phyloP scores from a whole-genome alignment of 805 yeast genomes.

The Komagataella populi region DNA sequence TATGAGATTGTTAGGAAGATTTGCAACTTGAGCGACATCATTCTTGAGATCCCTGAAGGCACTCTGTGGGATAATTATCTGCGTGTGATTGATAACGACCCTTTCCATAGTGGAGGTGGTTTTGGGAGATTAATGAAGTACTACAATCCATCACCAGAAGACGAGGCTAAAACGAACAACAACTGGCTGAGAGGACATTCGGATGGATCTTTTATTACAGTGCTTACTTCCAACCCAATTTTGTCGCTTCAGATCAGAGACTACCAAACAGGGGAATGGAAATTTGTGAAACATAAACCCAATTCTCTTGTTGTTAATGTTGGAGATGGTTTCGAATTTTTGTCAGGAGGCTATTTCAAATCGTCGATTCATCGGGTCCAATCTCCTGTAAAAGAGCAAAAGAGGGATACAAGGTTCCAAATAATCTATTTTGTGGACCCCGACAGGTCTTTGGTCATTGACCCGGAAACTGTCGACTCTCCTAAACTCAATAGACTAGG shows the following conservation, averaged over 20 bases:
- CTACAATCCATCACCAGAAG: conserved; percentile 18
- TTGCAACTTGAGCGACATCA: conserved; percentile 25
- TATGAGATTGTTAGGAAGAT: conserved; percentile 22
- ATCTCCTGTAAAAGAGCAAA: conserved; percentile 31
- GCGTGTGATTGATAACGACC: conserved; percentile 17
- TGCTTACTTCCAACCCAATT: conserved; percentile 27
- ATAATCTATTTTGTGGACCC: conserved; percentile 31
- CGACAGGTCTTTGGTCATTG: conserved; percentile 19
- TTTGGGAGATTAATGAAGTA: conserved; percentile 24
- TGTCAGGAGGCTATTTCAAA: conserved; percentile 32
- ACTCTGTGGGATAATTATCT: conserved; percentile 22
- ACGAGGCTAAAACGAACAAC: conserved; percentile 18
- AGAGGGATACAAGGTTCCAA: conserved; percentile 20
- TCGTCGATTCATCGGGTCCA: conserved; percentile 33
- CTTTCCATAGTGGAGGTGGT: conserved; percentile 23
- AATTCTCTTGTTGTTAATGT: conserved; percentile 25
- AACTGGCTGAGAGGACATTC: conserved; percentile 36
- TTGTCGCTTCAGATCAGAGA: conserved; percentile 25
- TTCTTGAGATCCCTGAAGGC: conserved; percentile 33
- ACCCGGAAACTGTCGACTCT: conserved; percentile 26
- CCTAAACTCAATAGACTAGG: conserved; percentile 23
- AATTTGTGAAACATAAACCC: conserved; percentile 24
- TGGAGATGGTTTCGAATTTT: conserved; percentile 26
- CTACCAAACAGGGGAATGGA: conserved; percentile 22
- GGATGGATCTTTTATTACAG: conserved; percentile 26